These are phyloP conservation scores for Sugiyamaella japonica DNA, from an alignment of 1,139 yeast species.

Conservation along the genomic window DNA sequence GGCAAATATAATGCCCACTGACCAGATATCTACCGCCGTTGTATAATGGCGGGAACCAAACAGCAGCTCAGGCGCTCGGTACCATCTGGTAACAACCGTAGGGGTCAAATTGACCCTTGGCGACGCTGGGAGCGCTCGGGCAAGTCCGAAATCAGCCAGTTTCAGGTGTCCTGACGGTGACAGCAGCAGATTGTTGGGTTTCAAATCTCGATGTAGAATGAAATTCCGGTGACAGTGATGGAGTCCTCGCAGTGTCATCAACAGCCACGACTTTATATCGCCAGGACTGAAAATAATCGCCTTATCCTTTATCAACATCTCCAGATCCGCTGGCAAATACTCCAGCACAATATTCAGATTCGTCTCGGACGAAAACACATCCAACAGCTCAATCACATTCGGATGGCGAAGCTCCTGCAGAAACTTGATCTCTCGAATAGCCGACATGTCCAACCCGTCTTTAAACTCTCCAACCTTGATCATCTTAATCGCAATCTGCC, in stretches of 20 bases:
- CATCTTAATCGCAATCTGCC: slow-evolving; percentile 88
- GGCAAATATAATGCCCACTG: slow-evolving; percentile 93
- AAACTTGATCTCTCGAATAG: slow-evolving; percentile 91
- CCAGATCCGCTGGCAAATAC: slow-evolving; percentile 88
- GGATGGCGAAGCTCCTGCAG: slow-evolving; percentile 80
- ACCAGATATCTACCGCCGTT: slow-evolving; percentile 89
- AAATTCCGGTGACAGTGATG: slow-evolving; percentile 94
- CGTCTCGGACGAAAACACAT: slow-evolving; percentile 71
- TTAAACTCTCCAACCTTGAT: slow-evolving; percentile 93
- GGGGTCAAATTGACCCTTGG: slow-evolving; percentile 77
- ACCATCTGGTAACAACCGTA: slow-evolving; percentile 97
- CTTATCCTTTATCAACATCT: slow-evolving; percentile 81
- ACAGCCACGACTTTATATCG: slow-evolving; percentile 89
- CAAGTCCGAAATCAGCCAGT: slow-evolving; percentile 96
- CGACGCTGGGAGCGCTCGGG: slow-evolving; percentile 76
- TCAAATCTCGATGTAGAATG: slow-evolving; percentile 70
- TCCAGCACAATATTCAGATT: slow-evolving; percentile 86
- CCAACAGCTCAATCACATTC: slow-evolving; percentile 83
- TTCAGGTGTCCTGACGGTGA: slow-evolving; percentile 87
- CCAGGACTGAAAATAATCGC: slow-evolving; percentile 75
- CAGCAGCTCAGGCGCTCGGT: slow-evolving; percentile 88
- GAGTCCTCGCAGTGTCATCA: slow-evolving; percentile 91
- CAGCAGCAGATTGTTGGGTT: slow-evolving; percentile 65
- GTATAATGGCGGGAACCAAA: slow-evolving; percentile 90
- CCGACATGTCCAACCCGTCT: slow-evolving; percentile 97